Base-by-base conservation (phyloP, 176 grass and related monocot genomes). In the Otatea glauca region DNA sequence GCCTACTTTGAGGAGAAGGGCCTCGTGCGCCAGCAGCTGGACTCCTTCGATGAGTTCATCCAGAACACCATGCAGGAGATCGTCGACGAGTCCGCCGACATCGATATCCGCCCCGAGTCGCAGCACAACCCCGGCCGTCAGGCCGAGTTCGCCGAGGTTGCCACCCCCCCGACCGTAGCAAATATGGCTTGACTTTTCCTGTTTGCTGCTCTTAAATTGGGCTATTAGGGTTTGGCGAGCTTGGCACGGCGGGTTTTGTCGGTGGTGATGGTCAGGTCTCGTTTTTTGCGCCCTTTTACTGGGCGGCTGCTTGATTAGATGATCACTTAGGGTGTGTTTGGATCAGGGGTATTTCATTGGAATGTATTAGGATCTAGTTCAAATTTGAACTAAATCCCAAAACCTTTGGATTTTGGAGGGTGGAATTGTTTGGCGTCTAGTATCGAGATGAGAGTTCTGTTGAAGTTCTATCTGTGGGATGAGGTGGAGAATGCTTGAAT, bases 31-130 rank as follows among this genome's bases (percentile, higher is more conserved):
- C 93, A 99, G 89, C 91, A 99, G 81, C 91, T 99, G 29, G 96
- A 96, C 43, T 99, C 96, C 65, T 99, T 99, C 77, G 96, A 99
- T 45, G 90, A 94, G 91, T 99, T 99, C 76, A 99, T 99, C 67
- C 91, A 96, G 89, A 99, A 96, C 74, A 96, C 89, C 56, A 99
- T 96, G 96, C 96, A 99, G 81, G 96, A 99, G 69, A 99, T 99
- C 48, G 96, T 99, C 35, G 91, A 96, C 12, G 93, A 99, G 77
- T 96, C 96, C 2, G 93, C 91, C 4, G 89, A 96, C 68, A 99
- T 96, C 65, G 96, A 99, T 88, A 99, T 99, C 70, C 91, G 93
- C 5, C 93, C 96, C 50, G 96, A 99, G 86, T 94, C 93, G 38
- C 96, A 99, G 86, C 93, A 99, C 81, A 99, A 99, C 86, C 96